Evolutionary conservation across 2,329 filamentous ascomycete species (phyloP).

Genomic region (Ceratocystis destructans): DNA sequence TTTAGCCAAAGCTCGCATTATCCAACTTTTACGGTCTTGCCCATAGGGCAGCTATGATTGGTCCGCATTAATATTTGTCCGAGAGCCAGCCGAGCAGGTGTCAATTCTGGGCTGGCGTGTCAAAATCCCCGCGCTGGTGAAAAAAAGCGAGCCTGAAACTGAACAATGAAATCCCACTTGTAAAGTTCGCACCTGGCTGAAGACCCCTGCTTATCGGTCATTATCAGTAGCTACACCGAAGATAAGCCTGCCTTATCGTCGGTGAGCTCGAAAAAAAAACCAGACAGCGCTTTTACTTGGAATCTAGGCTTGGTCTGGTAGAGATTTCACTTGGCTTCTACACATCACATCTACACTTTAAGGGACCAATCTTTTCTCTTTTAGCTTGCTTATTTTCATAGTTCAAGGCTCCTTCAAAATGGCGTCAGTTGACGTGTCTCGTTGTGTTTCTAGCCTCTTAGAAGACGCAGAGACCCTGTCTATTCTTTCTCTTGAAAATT

Average conservation of each 20-base stretch:
- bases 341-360: background rate
- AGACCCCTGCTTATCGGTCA: background rate
- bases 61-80: slow-evolving; percentile 13
- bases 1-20: slow-evolving; percentile 11
- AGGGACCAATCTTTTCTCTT: background rate
- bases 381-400: background rate
- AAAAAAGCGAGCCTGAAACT: background rate
- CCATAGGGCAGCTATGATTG: slow-evolving; percentile 16
- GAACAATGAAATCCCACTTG: background rate
- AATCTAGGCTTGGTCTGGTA: background rate
- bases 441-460: slow-evolving; percentile 18
- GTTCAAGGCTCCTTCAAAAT: slow-evolving; percentile 1
- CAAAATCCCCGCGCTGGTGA: slow-evolving; percentile 5
- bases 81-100: slow-evolving; percentile 12
- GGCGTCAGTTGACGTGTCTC: slow-evolving; percentile 20
- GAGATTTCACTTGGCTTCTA: slow-evolving; percentile 14
- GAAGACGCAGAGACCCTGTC: slow-evolving; percentile 19
- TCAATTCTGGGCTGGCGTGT: background rate
- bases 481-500: slow-evolving; percentile 41
- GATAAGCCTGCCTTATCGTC: slow-evolving; percentile 15
- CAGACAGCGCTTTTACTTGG: slow-evolving; percentile 6
- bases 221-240: slow-evolving; percentile 15
- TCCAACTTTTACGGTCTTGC: slow-evolving; percentile 15
- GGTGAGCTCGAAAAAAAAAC: slow-evolving; percentile 17
- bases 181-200: background rate